Evolutionary conservation across 805 yeast species (phyloP).

Genomic region (Saturnispora quitensis): DNA sequence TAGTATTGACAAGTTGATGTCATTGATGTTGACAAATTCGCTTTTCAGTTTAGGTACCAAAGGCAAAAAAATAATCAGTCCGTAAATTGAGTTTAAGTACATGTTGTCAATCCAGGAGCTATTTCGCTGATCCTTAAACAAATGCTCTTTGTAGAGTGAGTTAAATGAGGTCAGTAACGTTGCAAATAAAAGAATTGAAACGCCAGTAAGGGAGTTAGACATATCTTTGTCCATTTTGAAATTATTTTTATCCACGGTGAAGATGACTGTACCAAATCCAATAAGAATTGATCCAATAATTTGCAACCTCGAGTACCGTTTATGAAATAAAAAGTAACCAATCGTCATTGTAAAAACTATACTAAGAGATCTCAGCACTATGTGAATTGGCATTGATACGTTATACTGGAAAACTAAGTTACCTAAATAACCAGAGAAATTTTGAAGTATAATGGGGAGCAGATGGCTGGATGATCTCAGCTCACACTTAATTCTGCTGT

Average conservation of each 20-base stretch:
- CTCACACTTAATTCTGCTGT: slow-evolving; percentile 16
- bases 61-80: slow-evolving; percentile 43
- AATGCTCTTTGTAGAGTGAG: slow-evolving; percentile 39
- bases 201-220: slow-evolving; percentile 3
- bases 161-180: slow-evolving; percentile 26
- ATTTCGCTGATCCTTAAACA: slow-evolving; percentile 26
- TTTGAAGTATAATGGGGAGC: slow-evolving; percentile 41
- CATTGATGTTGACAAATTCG: slow-evolving; percentile 8
- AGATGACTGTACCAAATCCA: slow-evolving; percentile 45
- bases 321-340: slow-evolving; percentile 40
- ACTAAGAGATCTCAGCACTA: slow-evolving; percentile 55
- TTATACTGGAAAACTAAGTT: slow-evolving; percentile 50
- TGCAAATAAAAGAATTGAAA: slow-evolving; percentile 19
- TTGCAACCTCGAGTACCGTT: slow-evolving; percentile 37
- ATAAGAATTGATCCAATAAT: slow-evolving; percentile 41
- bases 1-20: slow-evolving; percentile 15
- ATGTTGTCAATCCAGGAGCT: slow-evolving; percentile 54
- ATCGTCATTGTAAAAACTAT: slow-evolving; percentile 51
- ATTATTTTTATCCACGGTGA: slow-evolving; percentile 20
- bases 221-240: neutral
- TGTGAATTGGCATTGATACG: slow-evolving; percentile 59
- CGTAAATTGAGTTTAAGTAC: slow-evolving; percentile 50
- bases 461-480: slow-evolving; percentile 38
- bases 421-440: slow-evolving; percentile 41
- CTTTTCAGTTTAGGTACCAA: slow-evolving; percentile 21